phyloP scores from a whole-genome alignment of 768 basidiomycete genomes.

The Sutorius australiensis region DNA sequence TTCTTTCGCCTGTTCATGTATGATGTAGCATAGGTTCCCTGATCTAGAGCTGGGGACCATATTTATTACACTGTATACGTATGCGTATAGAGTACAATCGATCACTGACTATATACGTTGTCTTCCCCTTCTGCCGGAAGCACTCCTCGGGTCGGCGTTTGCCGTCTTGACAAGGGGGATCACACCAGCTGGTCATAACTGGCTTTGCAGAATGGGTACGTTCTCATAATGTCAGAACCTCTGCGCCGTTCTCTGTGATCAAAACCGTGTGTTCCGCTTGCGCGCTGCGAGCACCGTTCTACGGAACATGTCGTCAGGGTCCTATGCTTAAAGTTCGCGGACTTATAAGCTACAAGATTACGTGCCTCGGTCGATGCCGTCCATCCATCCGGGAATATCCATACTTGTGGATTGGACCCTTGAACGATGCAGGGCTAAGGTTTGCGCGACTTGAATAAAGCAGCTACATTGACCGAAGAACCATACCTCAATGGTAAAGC shows the following conservation, averaged over 20 bases:
- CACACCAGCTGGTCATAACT: too few species aligned
- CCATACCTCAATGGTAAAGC: slow-evolving; percentile 87
- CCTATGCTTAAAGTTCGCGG: background rate
- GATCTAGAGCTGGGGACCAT: background rate
- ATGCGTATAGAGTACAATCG: background rate
- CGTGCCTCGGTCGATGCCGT: slow-evolving; percentile 83
- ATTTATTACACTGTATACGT: background rate
- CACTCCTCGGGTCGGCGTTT: background rate
- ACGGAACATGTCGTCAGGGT: background rate
- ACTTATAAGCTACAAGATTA: background rate
- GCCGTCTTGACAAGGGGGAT: background rate
- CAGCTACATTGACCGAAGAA: background rate
- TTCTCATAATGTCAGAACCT: slow-evolving; percentile 61
- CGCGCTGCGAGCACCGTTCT: slow-evolving; percentile 81
- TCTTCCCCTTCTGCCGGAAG: background rate
- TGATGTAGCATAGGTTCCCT: slow-evolving; percentile 8
- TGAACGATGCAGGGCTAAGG: slow-evolving; percentile 72
- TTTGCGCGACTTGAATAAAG: background rate
- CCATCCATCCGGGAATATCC: slow-evolving; percentile 92
- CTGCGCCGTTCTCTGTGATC: slow-evolving; percentile 74
- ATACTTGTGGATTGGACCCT: slow-evolving; percentile 60
- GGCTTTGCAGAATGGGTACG: background rate
- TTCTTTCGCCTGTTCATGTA: background rate
- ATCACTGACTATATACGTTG: background rate
- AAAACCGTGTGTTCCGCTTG: slow-evolving; percentile 89